phyloP scores from a whole-genome alignment of 805 yeast genomes.

The Spencermartinsiella europaea region DNA sequence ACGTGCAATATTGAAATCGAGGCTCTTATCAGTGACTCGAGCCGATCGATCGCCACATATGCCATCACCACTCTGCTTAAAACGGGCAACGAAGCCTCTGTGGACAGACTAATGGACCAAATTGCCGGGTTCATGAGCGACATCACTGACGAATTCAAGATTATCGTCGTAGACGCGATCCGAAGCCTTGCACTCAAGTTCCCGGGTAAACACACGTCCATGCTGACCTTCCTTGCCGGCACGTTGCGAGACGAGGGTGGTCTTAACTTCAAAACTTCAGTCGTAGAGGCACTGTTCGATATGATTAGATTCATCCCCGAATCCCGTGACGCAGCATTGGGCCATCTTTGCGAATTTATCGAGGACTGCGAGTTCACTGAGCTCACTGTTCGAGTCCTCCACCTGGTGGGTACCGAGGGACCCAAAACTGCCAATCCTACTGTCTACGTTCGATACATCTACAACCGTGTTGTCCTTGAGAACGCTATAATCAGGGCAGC shows the following conservation, averaged over 20 bases:
- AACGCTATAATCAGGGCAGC: conserved; percentile 94
- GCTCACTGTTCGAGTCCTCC: conserved; percentile 86
- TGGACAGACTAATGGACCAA: conserved; percentile 82
- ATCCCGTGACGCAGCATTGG: conserved; percentile 76
- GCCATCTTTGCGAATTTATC: conserved; percentile 89
- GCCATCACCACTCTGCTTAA: conserved; percentile 94
- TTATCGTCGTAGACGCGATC: conserved; percentile 91
- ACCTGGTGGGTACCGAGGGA: conserved; percentile 90
- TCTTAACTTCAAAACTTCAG: conserved; percentile 73
- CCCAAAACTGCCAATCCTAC: conserved; percentile 84
- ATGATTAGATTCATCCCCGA: conserved; percentile 81
- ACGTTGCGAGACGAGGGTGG: conserved; percentile 90
- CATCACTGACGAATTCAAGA: conserved; percentile 91
- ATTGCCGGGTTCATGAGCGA: conserved; percentile 87
- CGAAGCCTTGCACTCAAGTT: conserved; percentile 87
- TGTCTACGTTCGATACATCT: conserved; percentile 88
- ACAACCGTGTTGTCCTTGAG: conserved; percentile 93
- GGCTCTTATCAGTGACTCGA: conserved; percentile 76
- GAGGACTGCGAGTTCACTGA: conserved; percentile 98
- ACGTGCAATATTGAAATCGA: conserved; percentile 84
- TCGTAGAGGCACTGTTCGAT: conserved; percentile 90
- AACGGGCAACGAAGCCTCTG: conserved; percentile 86
- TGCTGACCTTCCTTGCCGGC: conserved; percentile 76
- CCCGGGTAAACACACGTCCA: conserved; percentile 81
- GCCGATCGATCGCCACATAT: conserved; percentile 90